Evolutionary conservation across 2,329 filamentous ascomycete genomes (phyloP).

Genomic region (Botrytis medusae): DNA sequence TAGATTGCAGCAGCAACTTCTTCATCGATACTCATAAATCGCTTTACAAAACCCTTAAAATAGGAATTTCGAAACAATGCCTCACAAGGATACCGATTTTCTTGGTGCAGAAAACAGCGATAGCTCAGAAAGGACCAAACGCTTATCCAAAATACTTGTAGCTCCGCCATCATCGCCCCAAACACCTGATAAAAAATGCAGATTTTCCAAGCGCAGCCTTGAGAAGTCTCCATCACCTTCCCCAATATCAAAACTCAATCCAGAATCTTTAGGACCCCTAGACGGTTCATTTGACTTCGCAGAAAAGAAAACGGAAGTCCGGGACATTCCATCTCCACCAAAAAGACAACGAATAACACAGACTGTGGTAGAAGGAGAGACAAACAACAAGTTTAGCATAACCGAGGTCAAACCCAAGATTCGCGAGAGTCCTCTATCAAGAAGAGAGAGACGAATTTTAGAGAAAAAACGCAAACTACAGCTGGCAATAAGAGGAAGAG

Average conservation of each 20-base stretch:
- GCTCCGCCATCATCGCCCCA: not conserved
- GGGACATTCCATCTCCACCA: not conserved
- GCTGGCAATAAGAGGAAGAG: not conserved
- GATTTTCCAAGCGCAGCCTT: not conserved
- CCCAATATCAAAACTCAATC: not conserved
- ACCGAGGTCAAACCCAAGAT: not conserved
- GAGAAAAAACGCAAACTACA: not conserved
- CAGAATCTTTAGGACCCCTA: not conserved
- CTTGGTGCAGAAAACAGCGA: not conserved
- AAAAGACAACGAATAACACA: not conserved
- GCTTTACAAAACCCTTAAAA: not conserved
- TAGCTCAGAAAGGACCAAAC: not conserved
- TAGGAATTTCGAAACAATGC: not conserved
- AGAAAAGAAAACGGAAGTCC: too few relatives aligned
- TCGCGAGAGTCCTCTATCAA: not conserved
- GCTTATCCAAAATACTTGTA: too few relatives aligned
- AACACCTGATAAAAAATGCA: not conserved
- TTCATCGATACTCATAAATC: too few relatives aligned
- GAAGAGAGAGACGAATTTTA: not conserved
- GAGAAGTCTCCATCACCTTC: not conserved
- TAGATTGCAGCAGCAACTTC: not conserved
- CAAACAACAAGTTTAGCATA: not conserved
- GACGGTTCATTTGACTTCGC: accelerated
- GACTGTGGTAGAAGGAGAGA: not conserved
- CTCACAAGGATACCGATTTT: too few relatives aligned